These are phyloP conservation scores for Porphyrellus cyaneotinctus DNA, from an alignment of 768 basidiomycete genomes.

Conservation along the genomic window DNA sequence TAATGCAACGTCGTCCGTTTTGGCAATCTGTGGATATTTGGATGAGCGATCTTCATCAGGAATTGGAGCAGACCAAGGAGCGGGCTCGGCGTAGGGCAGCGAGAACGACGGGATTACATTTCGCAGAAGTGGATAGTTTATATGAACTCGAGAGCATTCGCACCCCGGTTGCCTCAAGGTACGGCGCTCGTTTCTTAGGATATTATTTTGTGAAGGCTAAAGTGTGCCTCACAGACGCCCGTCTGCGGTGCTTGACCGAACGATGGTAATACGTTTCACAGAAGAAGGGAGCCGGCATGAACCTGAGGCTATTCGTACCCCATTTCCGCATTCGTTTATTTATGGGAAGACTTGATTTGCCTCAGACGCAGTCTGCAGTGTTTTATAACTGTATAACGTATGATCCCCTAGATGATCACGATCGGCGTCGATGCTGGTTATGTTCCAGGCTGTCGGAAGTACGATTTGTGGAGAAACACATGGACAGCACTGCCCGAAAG, in stretches of 20 bases:
- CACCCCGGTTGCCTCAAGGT: neutral
- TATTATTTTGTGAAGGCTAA: neutral
- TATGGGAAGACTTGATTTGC: too few relatives aligned
- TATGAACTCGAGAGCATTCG: neutral
- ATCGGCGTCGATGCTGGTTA: too few relatives aligned
- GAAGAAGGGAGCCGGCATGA: too few relatives aligned
- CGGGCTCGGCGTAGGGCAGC: neutral
- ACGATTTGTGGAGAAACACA: too few relatives aligned
- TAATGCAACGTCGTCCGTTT: neutral
- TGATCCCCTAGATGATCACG: too few relatives aligned
- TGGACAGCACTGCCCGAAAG: too few relatives aligned
- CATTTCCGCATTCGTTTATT: too few relatives aligned
- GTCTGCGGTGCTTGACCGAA: too few relatives aligned
- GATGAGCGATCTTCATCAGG: neutral
- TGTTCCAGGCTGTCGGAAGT: too few relatives aligned
- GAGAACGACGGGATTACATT: neutral
- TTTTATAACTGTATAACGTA: too few relatives aligned
- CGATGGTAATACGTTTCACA: neutral
- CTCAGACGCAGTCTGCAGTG: too few relatives aligned
- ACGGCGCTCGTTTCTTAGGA: neutral
- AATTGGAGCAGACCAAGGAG: neutral
- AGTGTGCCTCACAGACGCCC: neutral
- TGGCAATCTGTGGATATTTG: slow-evolving; percentile 1
- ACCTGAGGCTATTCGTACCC: too few relatives aligned
- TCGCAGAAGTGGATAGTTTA: neutral